A percentile compares a stretch with the other conserved stretches of the same genome.
Conservation (phyloP, 768 basidiomycete species). For the Pulveroboletus frians region DNA sequence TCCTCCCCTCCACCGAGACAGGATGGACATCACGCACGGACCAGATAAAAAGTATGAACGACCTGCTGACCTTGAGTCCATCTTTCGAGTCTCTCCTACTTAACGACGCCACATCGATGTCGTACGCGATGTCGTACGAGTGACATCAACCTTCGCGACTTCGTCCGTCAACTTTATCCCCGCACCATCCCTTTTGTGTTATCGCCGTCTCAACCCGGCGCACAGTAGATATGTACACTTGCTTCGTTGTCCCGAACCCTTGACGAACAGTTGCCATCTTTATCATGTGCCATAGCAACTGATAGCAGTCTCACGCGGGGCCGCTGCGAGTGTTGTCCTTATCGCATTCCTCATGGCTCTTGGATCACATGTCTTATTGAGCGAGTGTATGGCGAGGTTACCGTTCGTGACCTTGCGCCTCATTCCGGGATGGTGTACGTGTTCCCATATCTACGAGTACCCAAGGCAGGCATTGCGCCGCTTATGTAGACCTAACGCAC, state of each 20-base stretch:
- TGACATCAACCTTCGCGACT: neutral
- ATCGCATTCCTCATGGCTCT: neutral
- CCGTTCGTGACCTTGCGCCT: neutral
- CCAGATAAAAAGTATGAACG: too few relatives aligned
- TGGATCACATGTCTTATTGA: neutral
- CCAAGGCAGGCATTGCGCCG: neutral
- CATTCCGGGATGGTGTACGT: neutral
- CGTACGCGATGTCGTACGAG: neutral
- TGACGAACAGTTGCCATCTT: neutral
- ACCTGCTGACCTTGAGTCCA: neutral
- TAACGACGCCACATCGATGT: conserved; percentile 4
- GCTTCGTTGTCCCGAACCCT: neutral
- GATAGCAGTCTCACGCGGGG: neutral
- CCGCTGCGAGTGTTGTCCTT: neutral
- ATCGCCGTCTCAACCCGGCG: neutral
- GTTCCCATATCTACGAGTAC: too few relatives aligned
- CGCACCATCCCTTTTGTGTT: neutral
- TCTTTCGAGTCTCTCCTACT: neutral
- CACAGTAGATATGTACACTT: neutral
- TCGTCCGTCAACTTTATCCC: conserved; percentile 6
- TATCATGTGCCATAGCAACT: neutral
- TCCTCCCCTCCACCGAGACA: too few relatives aligned
- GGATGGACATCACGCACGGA: too few relatives aligned
- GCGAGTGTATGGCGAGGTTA: neutral
- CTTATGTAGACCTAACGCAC: too few relatives aligned